Percentiles rank a stretch among this genome's conserved stretches.
phyloP scores from a whole-genome alignment of 164 flowering plant genomes.

The Kingdonia uniflora region DNA sequence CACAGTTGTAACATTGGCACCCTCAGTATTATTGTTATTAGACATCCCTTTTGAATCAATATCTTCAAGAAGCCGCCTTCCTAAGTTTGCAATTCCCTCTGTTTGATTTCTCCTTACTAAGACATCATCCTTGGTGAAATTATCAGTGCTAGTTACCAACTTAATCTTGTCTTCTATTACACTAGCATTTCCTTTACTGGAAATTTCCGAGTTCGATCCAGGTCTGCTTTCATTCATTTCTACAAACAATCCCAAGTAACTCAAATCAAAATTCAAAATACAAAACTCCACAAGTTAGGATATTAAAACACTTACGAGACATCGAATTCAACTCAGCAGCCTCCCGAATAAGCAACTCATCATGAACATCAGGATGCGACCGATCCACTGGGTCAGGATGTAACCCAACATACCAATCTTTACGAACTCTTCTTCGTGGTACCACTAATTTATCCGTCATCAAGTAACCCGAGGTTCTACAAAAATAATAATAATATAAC shows the following conservation, averaged over 20 bases:
- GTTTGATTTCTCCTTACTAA: constrained; percentile 15
- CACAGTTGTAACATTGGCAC: constrained; percentile 47
- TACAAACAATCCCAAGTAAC: constrained; percentile 12
- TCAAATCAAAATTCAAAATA: neutral
- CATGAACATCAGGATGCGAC: constrained; percentile 94
- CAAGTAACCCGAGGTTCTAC: constrained; percentile 88
- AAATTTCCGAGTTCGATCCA: constrained; percentile 22
- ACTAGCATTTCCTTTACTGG: constrained; percentile 27
- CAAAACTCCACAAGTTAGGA: neutral
- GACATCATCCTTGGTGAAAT: constrained; percentile 25
- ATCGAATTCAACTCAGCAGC: constrained; percentile 34
- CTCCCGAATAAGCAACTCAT: constrained; percentile 56
- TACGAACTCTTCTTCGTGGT: constrained; percentile 71
- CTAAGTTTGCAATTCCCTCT: constrained; percentile 27
- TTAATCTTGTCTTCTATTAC: constrained; percentile 26
- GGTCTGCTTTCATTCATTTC: constrained; percentile 27
- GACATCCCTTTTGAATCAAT: constrained; percentile 26
- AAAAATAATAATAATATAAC: neutral
- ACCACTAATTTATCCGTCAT: constrained; percentile 85
- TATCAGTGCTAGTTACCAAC: constrained; percentile 26
- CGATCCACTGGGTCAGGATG: constrained; percentile 75
- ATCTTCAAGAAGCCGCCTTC: constrained; percentile 75
- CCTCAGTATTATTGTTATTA: constrained; percentile 20
- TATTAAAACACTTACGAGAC: constrained; percentile 23
- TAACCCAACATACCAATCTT: constrained; percentile 90